phyloP scores from a whole-genome alignment of 192 early-diverging fungal genomes.

The Backusella circina region DNA sequence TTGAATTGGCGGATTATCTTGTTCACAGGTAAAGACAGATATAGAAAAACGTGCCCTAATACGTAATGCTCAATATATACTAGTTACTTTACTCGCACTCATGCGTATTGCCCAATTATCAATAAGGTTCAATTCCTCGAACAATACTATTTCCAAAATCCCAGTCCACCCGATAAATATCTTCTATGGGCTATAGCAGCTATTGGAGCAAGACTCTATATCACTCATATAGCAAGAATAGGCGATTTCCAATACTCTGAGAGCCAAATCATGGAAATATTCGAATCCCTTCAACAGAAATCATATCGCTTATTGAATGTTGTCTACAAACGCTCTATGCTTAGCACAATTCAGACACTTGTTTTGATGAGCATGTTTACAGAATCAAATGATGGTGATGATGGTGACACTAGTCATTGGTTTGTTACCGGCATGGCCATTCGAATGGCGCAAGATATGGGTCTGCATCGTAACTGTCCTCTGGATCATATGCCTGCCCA shows the following conservation, averaged over 20 bases:
- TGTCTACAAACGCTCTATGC: constrained; percentile 50
- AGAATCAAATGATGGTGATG: neutral
- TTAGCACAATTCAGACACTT: constrained; percentile 61
- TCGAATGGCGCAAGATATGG: constrained; percentile 76
- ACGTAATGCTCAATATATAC: neutral
- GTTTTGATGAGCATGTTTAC: constrained; percentile 58
- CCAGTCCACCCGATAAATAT: constrained; percentile 20
- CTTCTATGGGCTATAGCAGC: constrained; percentile 19
- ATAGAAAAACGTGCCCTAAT: too few species aligned
- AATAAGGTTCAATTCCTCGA: constrained; percentile 27
- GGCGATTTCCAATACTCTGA: neutral
- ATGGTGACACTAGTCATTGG: constrained; percentile 25
- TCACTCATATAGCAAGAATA: neutral
- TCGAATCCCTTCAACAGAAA: neutral
- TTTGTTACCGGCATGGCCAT: constrained; percentile 42
- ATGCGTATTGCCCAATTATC: constrained; percentile 12
- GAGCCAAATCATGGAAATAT: neutral
- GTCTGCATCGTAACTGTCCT: constrained; percentile 63
- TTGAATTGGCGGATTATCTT: constrained; percentile 14
- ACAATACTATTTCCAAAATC: constrained; percentile 21
- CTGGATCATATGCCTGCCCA: constrained; percentile 45
- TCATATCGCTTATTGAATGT: constrained; percentile 57
- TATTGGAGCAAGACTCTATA: neutral
- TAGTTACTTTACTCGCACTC: constrained; percentile 23
- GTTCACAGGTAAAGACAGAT: constrained; percentile 9